Evolutionary conservation across 345 rosid genomes (phyloP), one percentile per base, ranked within the genome.

Genomic region (Chamaenerion angustifolium): DNA sequence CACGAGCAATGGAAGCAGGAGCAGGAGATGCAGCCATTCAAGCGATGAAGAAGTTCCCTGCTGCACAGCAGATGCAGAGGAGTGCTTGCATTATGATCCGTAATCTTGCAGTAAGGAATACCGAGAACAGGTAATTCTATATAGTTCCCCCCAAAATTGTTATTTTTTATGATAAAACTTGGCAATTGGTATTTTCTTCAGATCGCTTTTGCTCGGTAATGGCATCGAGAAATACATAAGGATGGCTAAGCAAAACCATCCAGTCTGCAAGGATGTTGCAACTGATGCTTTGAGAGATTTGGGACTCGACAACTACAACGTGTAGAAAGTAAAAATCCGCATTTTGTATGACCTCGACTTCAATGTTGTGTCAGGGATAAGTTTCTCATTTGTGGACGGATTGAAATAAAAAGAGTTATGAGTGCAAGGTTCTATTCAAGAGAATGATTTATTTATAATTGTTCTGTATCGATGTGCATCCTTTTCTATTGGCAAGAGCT

Each of bases 231-330:
- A 77, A 64, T 45, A 69, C 31, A 73, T 87, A 60, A 72, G 96
- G 60, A 75, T 44, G 57, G 95, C 88, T 0, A 87, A 77, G 69
- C 89, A 71, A 68, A 84, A 67, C 64, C 90, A 87, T 56, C 74
- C 62, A 54, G 48, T 61, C 65, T 87, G 95, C 67, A 80, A 70
- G 71, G 85, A 55, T 14, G 80, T 93, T 35, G 96, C 98, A 16
- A 72, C 82, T 3, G 98, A 92, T 68, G 96, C 98, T 17, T 49
- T 92, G 49, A 80, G 98, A 58, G 98, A 92, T 56, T 63, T 87
- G 68, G 95, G 95, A 42, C 74, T 89, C 42, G 81, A 85, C 49
- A 63, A 85, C 76, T 85, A 85, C 69, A 80, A 85, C 64, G 68
- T 68, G 13, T 83, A 64, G 78, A 6, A 5, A 4, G 25, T 11